Conservation (phyloP, 2,329 filamentous ascomycete genomes). For the Diaporthe destruens region DNA sequence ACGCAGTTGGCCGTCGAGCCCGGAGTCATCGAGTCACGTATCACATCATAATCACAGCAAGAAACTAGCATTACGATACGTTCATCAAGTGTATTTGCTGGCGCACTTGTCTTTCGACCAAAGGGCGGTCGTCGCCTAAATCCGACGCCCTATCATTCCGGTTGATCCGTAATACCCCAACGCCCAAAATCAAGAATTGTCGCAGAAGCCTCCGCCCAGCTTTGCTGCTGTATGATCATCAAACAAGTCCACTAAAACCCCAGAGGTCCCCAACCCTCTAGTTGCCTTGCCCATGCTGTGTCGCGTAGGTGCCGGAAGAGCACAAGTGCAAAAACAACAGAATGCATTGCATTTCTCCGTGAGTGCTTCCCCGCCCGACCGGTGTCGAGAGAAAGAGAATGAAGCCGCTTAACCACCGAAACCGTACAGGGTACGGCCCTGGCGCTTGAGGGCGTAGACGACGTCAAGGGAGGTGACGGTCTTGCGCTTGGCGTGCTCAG, state of each 20-base stretch:
- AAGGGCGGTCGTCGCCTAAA: conserved; percentile 42
- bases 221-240: conserved; percentile 37
- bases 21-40: background rate
- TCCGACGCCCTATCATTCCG: conserved; percentile 45
- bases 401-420: conserved; percentile 69
- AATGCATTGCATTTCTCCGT: conserved; percentile 33
- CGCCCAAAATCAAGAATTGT: conserved; percentile 45
- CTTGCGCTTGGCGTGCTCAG: conserved; percentile 86
- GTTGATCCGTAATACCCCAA: conserved; percentile 45
- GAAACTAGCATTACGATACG: conserved; percentile 27
- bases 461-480: conserved; percentile 76
- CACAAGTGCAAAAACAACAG: conserved; percentile 33
- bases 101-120: conserved; percentile 39
- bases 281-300: conserved; percentile 36
- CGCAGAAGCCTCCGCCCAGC: conserved; percentile 23
- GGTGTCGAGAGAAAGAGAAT: background rate
- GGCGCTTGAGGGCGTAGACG: conserved; percentile 73
- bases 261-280: conserved; percentile 30
- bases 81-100: conserved; percentile 44
- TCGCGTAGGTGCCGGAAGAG: conserved; percentile 9
- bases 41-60: background rate
- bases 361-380: conserved; percentile 6
- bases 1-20: background rate
- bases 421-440: conserved; percentile 76
- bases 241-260: conserved; percentile 35